Evolutionary conservation across 441 rosid genomes (phyloP).

Genomic region (Geranium incanum): DNA sequence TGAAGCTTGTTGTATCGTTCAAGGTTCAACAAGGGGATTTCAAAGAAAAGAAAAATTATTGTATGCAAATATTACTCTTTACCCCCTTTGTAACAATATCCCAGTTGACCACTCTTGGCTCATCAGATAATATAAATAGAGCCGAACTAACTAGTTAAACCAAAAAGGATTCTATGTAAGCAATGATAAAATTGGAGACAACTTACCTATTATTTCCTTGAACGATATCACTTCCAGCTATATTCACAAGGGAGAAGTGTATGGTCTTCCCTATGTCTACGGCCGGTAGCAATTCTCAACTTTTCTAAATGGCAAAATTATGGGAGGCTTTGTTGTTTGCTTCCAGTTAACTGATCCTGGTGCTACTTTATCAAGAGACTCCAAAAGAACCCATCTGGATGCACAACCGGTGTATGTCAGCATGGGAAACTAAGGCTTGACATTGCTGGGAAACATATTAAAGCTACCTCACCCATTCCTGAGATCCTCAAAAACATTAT

Average conservation of each 20-base stretch:
- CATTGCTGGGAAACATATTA: slow-evolving; percentile 1
- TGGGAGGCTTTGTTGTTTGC: slow-evolving; percentile 66
- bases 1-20: no score
- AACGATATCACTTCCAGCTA: slow-evolving; percentile 62
- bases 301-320: slow-evolving; percentile 67
- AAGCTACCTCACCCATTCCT: slow-evolving; percentile 63
- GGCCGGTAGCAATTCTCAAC: slow-evolving; percentile 71
- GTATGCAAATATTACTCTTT: slow-evolving; percentile 29
- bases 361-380: slow-evolving; percentile 54
- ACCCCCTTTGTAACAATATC: slow-evolving; percentile 60
- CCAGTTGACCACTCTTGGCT: slow-evolving; percentile 82
- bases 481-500: slow-evolving; percentile 87
- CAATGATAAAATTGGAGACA: neutral
- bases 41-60: no score
- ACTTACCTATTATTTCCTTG: slow-evolving; percentile 65
- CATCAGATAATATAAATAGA: slow-evolving; percentile 33
- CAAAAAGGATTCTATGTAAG: no score
- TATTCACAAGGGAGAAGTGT: slow-evolving; percentile 63
- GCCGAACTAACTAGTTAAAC: no score
- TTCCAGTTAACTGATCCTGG: slow-evolving; percentile 70
- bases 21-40: no score
- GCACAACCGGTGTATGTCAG: neutral
- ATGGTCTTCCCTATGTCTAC: slow-evolving; percentile 53
- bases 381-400: slow-evolving; percentile 63
- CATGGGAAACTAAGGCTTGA: neutral